Evolutionary conservation across 2,329 filamentous ascomycete species (phyloP), one percentile per base, ranked within the genome.

Genomic region (Fusarium musae): DNA sequence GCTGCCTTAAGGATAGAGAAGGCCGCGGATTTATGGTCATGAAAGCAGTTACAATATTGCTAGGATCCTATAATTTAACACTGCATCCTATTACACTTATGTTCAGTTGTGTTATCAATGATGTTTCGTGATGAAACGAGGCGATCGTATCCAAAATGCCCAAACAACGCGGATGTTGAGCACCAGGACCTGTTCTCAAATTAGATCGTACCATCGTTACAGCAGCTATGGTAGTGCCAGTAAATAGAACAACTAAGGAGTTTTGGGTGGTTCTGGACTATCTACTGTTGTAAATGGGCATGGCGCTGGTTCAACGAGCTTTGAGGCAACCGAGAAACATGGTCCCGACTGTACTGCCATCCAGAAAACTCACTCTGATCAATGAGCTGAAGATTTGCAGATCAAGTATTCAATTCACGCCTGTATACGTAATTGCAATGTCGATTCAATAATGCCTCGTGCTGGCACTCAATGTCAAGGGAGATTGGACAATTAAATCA

Each of bases 381-480:
- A n/a, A 28, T 44, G 40, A 47, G n/a, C 26, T 32, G 2, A 52
- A 30, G n/a, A 5, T n/a, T 26, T 39, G 49, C 28, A 36, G 21
- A 39, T 13, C n/a, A 44, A 64, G 42, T 64, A 64, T 71, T 50
- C 42, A 34, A 65, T 66, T 62, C 53, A 46, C 40, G 42, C 19
- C 23, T 72, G 53, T 49, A 59, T 44, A 72, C 43, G 67, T 62
- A 61, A 68, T 68, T 65, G 68, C 9, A 68, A 74, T 72, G 71
- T 65, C 50, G 43, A 60, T 56, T 47, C 60, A 52, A 72, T 69
- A 72, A 68, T 74, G 46, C 56, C 34, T 47, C 44, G 23, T 58
- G n/a, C 37, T 44, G 34, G 70, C 62, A 72, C 57, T 72, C 42
- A 54, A 60, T 66, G 47, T 56, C 58, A 66, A 72, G 63, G 57